Evolutionary conservation across 331 rosid species (phyloP), one percentile per base, ranked within the genome.

Genomic region (Spiraea crenata): DNA sequence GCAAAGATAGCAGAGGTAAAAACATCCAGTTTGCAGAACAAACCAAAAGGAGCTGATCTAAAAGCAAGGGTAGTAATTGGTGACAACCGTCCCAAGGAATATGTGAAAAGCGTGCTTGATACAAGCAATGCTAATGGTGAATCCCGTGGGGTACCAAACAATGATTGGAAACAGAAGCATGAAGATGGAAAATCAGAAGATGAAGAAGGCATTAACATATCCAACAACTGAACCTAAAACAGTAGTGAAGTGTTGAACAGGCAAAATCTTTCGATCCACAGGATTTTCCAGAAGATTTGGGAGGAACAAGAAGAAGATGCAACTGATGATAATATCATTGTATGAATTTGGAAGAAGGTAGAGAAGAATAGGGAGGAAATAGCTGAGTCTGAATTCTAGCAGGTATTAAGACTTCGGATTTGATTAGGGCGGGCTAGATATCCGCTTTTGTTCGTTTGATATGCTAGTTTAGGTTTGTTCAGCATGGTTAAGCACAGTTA

Each of bases 291-390:
- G 60, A 48, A 35, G 74, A 78, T 51, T 39, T 46, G 40, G 74
- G 74, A 76, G 46, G 83, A 79, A 74, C 52, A 69, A 3, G 82
- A 60, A 67, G 63, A 45, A 42, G 86, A 73, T 44, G 52, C 7
- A 0, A 69, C 46, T 5, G 76, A 73, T 3, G 82, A 77, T 6
- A 67, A 72, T 14, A 56, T 69, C 76, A 4, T 42, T 15, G 65
- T 9, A 61, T 76, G 3, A 73, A 59, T 31, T 73, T 38, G 62
- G 80, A 79, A 68, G 88, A 76, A 49, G 85, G 81, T 13, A 66
- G 62, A 48, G 83, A 82, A 56, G 81, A 81, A 50, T 77, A 90
- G 65, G 59, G 90, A 82, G 71, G 90, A 92, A 64, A 68, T 74
- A 25, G 83, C 84, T 5, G 89, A 85, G 72, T 76, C 85, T 3